phyloP scores from a whole-genome alignment of 108 stramenopile genomes.

The Cyclotella kingstonii region DNA sequence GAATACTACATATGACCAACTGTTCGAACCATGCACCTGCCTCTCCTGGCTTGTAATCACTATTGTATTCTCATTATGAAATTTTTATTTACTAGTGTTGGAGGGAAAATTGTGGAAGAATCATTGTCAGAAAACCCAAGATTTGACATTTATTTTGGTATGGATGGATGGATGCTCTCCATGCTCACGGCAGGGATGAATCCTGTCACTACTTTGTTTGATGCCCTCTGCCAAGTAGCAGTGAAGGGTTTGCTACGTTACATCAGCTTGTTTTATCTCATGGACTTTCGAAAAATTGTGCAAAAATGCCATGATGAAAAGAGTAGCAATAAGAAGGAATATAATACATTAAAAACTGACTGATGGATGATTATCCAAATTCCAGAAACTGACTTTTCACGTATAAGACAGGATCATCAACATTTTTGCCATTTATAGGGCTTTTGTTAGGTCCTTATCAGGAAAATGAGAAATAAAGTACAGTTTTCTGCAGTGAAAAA shows the following conservation, averaged over 20 bases:
- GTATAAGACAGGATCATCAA: no score
- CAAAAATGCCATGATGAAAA: constrained; percentile 29
- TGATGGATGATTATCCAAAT: no score
- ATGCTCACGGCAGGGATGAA: constrained; percentile 75
- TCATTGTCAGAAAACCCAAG: constrained; percentile 55
- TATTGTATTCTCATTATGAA: neutral
- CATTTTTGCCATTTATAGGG: no score
- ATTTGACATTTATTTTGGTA: constrained; percentile 68
- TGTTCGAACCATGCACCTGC: neutral
- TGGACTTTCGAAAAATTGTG: constrained; percentile 74
- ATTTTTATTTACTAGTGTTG: constrained; percentile 49
- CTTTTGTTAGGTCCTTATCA: no score
- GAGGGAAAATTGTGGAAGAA: constrained; percentile 56
- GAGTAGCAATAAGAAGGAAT: no score
- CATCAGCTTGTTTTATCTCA: constrained; percentile 70
- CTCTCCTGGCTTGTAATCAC: neutral
- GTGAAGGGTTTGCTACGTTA: constrained; percentile 68
- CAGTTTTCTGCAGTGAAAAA: no score
- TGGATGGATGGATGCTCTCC: constrained; percentile 86
- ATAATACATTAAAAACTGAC: constrained; percentile 11
- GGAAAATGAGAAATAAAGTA: no score
- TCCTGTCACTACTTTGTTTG: constrained; percentile 52
- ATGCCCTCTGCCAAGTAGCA: constrained; percentile 69
- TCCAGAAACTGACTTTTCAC: no score
- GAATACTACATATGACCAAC: neutral